Conservation (phyloP, 306 rosid genomes). For the Cucumis sativus region Cucumber_9930_V3 NC_026657.2:37003501-37004000, state of each 20-base stretch:
- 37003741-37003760: constrained; percentile 84
- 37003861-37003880: neutral
- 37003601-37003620: neutral
- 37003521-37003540: constrained; percentile 78
- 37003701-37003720: constrained; percentile 68
- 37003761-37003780: constrained; percentile 80
- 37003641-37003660: constrained; percentile 48
- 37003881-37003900: constrained; percentile 57
- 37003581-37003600: neutral
- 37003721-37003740: constrained; percentile 68
- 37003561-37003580: neutral
- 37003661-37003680: constrained; percentile 81
- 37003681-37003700: constrained; percentile 66
- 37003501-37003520: constrained; percentile 75
- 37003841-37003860: constrained; percentile 54
- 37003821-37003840: constrained; percentile 76
- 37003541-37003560: constrained; percentile 81
- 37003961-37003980: constrained; percentile 40
- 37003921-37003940: constrained; percentile 25
- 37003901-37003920: constrained; percentile 59
- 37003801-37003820: constrained; percentile 68
- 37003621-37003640: neutral
- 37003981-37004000: constrained; percentile 43
- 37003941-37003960: constrained; percentile 37
- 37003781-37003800: constrained; percentile 57